Percentiles rank a stretch among this genome's conserved stretches.
These are phyloP conservation scores for Zangia roseola DNA, from an alignment of 768 basidiomycete genomes.

Conservation along the genomic window DNA sequence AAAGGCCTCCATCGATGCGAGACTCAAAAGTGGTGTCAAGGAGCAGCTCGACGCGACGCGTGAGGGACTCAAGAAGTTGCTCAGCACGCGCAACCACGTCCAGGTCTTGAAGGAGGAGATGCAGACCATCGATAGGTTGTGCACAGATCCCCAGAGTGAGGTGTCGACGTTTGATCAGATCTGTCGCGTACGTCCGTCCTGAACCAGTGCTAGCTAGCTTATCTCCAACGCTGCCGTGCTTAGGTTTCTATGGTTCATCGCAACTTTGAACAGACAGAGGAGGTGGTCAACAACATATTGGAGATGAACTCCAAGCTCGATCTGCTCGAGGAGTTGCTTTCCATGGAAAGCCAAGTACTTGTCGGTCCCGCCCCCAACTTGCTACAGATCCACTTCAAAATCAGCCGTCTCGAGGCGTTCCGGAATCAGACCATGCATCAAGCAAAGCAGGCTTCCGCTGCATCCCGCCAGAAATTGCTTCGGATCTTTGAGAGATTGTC, in stretches of 20 bases:
- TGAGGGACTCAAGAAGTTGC: conserved; percentile 80
- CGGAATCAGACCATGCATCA: conserved; percentile 94
- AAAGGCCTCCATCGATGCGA: conserved; percentile 88
- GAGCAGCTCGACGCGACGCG: conserved; percentile 90
- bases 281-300: conserved; percentile 92
- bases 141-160: conserved; percentile 69
- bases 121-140: conserved; percentile 73
- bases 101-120: conserved; percentile 86
- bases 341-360: conserved; percentile 71
- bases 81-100: conserved; percentile 73
- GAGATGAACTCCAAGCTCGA: conserved; percentile 88
- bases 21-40: conserved; percentile 87
- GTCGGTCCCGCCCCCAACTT: conserved; percentile 86
- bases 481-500: conserved; percentile 87
- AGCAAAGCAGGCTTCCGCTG: conserved; percentile 77
- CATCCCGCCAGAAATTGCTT: conserved; percentile 64
- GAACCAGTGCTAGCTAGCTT: background rate
- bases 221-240: background rate
- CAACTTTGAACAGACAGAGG: conserved; percentile 92
- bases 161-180: conserved; percentile 95
- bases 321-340: conserved; percentile 74
- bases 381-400: conserved; percentile 85
- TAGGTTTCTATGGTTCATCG: conserved; percentile 96
- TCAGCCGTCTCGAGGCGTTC: conserved; percentile 91
- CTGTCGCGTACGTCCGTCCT: conserved; percentile 64